Percentiles rank a stretch among this genome's conserved stretches.
These are phyloP conservation scores for Nakaseomyces glabratus DNA, from an alignment of 1,139 yeast species.

Conservation along the genomic window DNA sequence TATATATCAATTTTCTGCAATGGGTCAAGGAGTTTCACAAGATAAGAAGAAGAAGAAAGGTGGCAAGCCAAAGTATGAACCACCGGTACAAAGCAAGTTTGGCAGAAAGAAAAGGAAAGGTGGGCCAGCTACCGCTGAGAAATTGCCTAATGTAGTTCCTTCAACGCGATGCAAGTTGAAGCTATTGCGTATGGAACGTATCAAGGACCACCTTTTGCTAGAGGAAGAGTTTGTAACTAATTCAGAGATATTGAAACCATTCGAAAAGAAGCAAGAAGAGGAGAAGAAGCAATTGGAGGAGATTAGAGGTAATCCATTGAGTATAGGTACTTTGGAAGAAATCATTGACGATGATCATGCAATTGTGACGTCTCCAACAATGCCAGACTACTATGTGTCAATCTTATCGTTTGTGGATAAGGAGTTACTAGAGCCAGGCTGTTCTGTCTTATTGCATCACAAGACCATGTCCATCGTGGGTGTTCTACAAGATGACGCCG, in stretches of 20 bases:
- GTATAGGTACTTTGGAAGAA: constrained; percentile 94
- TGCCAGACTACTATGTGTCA: constrained; percentile 94
- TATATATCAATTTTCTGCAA: too few species aligned
- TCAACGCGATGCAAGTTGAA: constrained; percentile 89
- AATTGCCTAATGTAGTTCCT: constrained; percentile 83
- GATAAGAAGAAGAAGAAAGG: constrained; percentile 67
- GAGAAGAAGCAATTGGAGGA: constrained; percentile 94
- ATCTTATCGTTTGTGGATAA: constrained; percentile 97
- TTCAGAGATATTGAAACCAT: constrained; percentile 90
- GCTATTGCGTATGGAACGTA: constrained; percentile 85
- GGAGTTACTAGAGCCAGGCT: constrained; percentile 94
- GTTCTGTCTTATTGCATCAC: constrained; percentile 91
- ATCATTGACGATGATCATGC: constrained; percentile 98
- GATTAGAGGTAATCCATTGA: constrained; percentile 92
- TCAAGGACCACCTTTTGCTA: constrained; percentile 86
- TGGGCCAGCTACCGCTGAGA: constrained; percentile 84
- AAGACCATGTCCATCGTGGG: constrained; percentile 93
- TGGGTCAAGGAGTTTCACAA: constrained; percentile 79
- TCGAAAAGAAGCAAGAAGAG: constrained; percentile 93
- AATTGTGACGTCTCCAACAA: constrained; percentile 90
- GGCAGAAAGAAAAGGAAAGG: constrained; percentile 70
- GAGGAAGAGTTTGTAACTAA: constrained; percentile 96
- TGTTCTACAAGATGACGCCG: constrained; percentile 92
- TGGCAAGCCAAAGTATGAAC: constrained; percentile 91
- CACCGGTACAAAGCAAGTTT: constrained; percentile 91